Conservation (phyloP, 1,284 basidiomycete genomes). For the Rugosomyces carneus region DNA sequence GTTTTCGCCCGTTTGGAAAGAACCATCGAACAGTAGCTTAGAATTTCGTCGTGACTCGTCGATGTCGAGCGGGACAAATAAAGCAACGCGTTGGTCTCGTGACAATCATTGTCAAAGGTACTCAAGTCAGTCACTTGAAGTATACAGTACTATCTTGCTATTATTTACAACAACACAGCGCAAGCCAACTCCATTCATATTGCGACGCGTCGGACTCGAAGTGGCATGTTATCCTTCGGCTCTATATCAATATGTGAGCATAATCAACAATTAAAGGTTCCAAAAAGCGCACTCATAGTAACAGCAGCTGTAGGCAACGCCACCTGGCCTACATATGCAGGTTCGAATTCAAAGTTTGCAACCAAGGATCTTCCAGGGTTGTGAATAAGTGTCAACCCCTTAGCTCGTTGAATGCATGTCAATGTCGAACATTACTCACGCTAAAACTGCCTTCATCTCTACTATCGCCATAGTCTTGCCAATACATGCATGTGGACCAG, state of each 20-base stretch:
- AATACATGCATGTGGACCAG: slow-evolving; percentile 44
- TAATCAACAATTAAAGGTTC: background rate
- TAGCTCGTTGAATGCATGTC: too few species aligned
- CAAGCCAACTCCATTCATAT: background rate
- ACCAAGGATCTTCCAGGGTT: slow-evolving; percentile 28
- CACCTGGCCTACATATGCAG: slow-evolving; percentile 33
- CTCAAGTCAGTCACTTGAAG: background rate
- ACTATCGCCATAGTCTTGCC: slow-evolving; percentile 47
- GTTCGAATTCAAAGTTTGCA: slow-evolving; percentile 36
- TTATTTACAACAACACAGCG: background rate
- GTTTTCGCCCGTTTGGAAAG: background rate
- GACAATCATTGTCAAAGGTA: background rate
- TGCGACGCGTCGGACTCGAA: slow-evolving; percentile 16
- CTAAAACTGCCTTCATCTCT: slow-evolving; percentile 44
- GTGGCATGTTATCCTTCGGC: slow-evolving; percentile 30
- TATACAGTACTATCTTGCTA: background rate
- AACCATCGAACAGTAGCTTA: background rate
- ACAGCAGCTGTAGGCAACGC: slow-evolving; percentile 33
- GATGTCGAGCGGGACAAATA: too few species aligned
- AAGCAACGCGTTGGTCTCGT: background rate
- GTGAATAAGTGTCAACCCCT: too few species aligned
- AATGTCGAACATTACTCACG: slow-evolving; percentile 23
- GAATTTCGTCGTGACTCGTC: background rate
- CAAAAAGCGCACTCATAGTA: slow-evolving; percentile 35
- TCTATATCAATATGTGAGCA: slow-evolving; percentile 17